Evolutionary conservation across 75 land plant genomes (phyloP), one percentile per base, ranked within the genome.

Genomic region (Picea sitchensis): DNA sequence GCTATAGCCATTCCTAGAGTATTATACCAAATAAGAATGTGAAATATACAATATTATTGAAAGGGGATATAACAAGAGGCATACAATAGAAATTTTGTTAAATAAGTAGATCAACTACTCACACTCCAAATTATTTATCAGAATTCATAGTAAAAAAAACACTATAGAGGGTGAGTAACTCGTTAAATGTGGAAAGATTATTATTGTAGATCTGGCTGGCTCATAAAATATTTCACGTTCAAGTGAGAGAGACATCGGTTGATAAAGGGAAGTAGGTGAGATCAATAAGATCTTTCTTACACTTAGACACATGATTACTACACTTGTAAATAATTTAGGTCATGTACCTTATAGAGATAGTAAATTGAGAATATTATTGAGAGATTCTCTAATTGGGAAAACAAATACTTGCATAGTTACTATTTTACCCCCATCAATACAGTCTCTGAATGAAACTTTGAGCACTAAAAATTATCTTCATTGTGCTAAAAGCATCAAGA

Each of bases 401-500:
- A 86, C 85, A 26, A 86, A 86, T 73, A 86, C 88, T 26, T 86
- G 88, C 59, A 86, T 86, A 44, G 83, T 86, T 77, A 85, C 88
- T 58, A 86, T 85, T 44, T 80, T 86, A 11, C 83, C 88, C 32
- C 85, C 88, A 20, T 86, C 88, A 36, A 85, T 80, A 3, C 80
- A 80, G 58, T 86, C 82, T 63, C 67, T 86, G 26, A 85, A 86
- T 13, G 88, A 86, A 77, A 86, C 88, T 3, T 73, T 83, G 26
- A 86, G 88, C 77, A 86, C 85, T 2, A 80, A 83, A 36, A 85
- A 86, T 51, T 86, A 86, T 81, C 82, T 85, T 84, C 86, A 87
- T 76, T 87, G 91, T 83, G 93, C 93, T 32, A 91, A 91, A 65
- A 89, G 80, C 72, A 91, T 91, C 26, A 91, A 75, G 78, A 91